Percentiles rank a stretch among this genome's conserved stretches.
These are phyloP conservation scores for Taphrina wiesneri DNA, from an alignment of 1,139 yeast species.

Conservation along the genomic window DNA sequence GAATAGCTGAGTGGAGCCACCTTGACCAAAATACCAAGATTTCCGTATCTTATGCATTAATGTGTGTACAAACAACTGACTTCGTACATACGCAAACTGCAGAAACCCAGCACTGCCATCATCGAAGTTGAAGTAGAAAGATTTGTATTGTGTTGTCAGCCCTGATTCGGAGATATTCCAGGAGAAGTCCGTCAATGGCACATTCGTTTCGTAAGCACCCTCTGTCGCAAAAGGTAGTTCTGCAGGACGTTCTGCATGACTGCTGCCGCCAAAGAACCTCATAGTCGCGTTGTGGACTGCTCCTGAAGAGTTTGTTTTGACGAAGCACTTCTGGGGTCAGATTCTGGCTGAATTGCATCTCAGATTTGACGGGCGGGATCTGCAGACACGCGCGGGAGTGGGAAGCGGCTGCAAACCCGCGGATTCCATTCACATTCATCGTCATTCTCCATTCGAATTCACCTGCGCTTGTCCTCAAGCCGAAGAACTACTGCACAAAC, in stretches of 20 bases:
- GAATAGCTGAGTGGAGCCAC: constrained; percentile 30
- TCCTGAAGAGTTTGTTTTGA: not conserved
- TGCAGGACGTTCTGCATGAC: not conserved
- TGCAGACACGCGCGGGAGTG: not conserved
- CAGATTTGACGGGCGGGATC: not conserved
- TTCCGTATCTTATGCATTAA: constrained; percentile 22
- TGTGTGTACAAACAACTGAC: not conserved
- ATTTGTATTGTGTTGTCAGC: constrained; percentile 37
- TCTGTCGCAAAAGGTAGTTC: constrained; percentile 6
- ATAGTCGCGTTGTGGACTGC: not conserved
- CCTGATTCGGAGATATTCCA: constrained; percentile 30
- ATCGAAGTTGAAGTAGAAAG: constrained; percentile 34
- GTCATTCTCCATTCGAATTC: too few species aligned
- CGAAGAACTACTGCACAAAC: too few species aligned
- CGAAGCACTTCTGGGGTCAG: not conserved
- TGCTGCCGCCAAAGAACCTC: constrained; percentile 11
- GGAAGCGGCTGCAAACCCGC: too few species aligned
- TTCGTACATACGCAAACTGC: constrained; percentile 16
- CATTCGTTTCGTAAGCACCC: not conserved
- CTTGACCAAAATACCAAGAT: constrained; percentile 33
- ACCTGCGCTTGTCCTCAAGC: too few species aligned
- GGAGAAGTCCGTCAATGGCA: constrained; percentile 3
- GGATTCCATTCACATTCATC: too few species aligned
- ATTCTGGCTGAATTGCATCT: not conserved
- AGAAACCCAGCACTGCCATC: constrained; percentile 34